These are phyloP conservation scores for Bretschneidera sinensis DNA, from an alignment of 345 rosid genomes.

Conservation along the genomic window DNA sequence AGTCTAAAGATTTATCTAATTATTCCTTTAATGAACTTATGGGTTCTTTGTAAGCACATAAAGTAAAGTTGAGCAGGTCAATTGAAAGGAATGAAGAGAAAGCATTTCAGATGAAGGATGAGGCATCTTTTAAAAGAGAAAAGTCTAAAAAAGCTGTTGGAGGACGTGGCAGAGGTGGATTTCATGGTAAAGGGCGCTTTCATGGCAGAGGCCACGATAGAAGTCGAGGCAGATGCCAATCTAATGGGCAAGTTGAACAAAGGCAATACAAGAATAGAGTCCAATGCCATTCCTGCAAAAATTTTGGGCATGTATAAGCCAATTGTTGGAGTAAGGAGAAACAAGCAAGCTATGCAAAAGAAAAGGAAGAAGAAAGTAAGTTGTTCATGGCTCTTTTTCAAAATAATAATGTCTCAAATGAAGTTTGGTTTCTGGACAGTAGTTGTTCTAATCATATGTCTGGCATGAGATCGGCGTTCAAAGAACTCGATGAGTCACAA, in stretches of 20 bases:
- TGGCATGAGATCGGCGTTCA: too few relatives aligned
- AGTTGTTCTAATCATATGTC: too few relatives aligned
- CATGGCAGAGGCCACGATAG: too few relatives aligned
- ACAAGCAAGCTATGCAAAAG: neutral
- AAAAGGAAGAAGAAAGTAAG: neutral
- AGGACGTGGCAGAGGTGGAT: neutral
- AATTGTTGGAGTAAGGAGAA: neutral
- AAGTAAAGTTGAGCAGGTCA: neutral
- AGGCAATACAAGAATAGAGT: too few relatives aligned
- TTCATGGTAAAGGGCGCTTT: neutral
- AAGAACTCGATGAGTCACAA: too few relatives aligned
- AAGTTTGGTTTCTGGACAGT: too few relatives aligned
- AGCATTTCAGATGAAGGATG: neutral
- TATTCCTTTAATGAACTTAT: conserved; percentile 12
- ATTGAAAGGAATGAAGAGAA: neutral
- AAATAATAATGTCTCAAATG: too few relatives aligned
- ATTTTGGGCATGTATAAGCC: neutral
- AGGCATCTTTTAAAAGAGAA: too few relatives aligned
- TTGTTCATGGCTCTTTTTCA: conserved; percentile 1
- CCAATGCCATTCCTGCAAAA: neutral
- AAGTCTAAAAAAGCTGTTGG: too few relatives aligned
- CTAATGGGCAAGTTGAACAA: neutral
- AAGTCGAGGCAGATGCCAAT: neutral
- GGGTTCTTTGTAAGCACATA: conserved; percentile 8
- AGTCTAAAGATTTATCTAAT: too few relatives aligned